Conservation (phyloP, 352 stramenopile species). For the Pythium sukuiense region DNA sequence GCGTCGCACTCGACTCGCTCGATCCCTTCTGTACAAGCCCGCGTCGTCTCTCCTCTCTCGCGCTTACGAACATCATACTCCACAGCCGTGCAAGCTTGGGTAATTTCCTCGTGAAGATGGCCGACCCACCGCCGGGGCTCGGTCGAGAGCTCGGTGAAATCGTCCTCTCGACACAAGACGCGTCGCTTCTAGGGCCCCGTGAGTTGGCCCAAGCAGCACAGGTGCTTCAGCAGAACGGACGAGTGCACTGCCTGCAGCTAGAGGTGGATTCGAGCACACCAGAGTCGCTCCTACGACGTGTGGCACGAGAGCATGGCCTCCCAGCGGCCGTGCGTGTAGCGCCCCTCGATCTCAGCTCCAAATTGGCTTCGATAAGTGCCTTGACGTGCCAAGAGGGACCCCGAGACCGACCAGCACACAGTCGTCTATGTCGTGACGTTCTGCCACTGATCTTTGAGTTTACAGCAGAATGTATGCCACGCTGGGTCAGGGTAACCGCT, state of each 20-base stretch:
- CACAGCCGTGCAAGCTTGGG: neutral
- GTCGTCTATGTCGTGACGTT: conserved; percentile 10
- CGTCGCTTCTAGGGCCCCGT: neutral
- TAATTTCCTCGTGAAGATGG: conserved; percentile 7
- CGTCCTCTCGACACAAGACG: neutral
- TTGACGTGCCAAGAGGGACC: neutral
- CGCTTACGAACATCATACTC: conserved; percentile 14
- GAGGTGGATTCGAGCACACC: conserved; percentile 13
- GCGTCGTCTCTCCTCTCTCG: conserved; percentile 6
- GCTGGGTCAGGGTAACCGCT: conserved; percentile 15
- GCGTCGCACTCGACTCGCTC: conserved; percentile 17
- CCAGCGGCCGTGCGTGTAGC: neutral
- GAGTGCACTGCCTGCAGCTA: conserved; percentile 15
- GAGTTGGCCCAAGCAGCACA: neutral
- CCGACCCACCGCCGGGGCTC: conserved; percentile 1
- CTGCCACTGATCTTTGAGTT: conserved; percentile 17
- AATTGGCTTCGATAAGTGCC: conserved; percentile 16
- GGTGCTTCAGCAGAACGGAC: conserved; percentile 1
- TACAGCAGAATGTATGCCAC: conserved; percentile 8
- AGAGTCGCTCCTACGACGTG: neutral
- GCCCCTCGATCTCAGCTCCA: conserved; percentile 4
- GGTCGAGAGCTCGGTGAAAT: conserved; percentile 14
- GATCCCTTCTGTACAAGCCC: neutral
- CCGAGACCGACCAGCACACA: neutral
- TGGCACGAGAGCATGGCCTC: neutral